These are phyloP conservation scores for Aspergillus awamori DNA, from an alignment of 2,329 filamentous ascomycete species.

Conservation along the genomic window DNA sequence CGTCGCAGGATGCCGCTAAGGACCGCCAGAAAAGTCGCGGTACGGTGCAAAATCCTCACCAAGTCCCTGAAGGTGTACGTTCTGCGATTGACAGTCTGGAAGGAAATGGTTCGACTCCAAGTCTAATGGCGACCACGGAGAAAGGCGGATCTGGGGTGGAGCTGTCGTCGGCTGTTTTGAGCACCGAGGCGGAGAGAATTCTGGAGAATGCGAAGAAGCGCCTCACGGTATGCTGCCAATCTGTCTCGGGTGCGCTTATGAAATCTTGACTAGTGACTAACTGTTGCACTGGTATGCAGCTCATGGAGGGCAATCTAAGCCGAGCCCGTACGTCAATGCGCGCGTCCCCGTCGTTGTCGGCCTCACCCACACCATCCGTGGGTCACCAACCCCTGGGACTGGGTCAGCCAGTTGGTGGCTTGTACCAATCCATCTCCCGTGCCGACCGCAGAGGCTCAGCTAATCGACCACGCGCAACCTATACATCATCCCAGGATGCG, in stretches of 20 bases:
- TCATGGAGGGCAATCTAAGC: constrained; percentile 89
- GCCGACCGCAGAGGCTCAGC: constrained; percentile 50
- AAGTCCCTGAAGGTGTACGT: neutral
- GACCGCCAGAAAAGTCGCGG: constrained; percentile 11
- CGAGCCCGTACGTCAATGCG: constrained; percentile 73
- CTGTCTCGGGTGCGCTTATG: neutral
- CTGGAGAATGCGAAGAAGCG: constrained; percentile 89
- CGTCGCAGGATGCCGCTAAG: constrained; percentile 19
- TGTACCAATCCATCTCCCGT: constrained; percentile 47
- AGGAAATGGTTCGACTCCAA: constrained; percentile 30
- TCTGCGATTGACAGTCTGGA: constrained; percentile 15
- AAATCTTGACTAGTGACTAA: constrained; percentile 17
- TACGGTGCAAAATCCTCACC: neutral
- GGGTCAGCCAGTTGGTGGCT: constrained; percentile 45
- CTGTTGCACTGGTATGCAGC: constrained; percentile 53
- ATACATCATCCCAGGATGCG: constrained; percentile 36
- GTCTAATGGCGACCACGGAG: constrained; percentile 43
- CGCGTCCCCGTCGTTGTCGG: constrained; percentile 53
- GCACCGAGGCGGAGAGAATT: constrained; percentile 83
- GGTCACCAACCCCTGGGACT: constrained; percentile 34
- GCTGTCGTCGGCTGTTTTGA: constrained; percentile 74
- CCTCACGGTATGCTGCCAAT: constrained; percentile 68
- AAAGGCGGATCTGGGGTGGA: constrained; percentile 57
- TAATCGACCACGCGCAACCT: constrained; percentile 46
- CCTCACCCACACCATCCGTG: constrained; percentile 47